phyloP scores from a whole-genome alignment of 176 grass and related monocot genomes.

The Raddia distichophylla region DNA sequence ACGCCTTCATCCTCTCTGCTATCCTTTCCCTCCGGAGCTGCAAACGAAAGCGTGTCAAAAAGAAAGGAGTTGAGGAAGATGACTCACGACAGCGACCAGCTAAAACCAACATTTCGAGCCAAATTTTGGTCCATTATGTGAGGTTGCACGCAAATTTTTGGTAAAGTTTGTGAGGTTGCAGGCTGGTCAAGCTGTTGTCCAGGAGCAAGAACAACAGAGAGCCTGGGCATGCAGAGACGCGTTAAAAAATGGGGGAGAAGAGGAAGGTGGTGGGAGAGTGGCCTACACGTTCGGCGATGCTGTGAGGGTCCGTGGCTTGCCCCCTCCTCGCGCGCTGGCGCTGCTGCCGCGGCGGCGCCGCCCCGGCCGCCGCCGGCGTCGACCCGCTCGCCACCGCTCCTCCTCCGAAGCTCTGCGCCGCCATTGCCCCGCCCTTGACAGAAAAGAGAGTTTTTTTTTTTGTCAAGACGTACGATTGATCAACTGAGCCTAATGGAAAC shows the following conservation, averaged over 20 bases:
- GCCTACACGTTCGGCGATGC: constrained; percentile 92
- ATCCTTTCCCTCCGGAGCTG: constrained; percentile 98
- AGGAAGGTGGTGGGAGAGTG: constrained; percentile 40
- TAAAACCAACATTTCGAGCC: too few relatives aligned
- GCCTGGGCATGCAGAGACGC: not conserved
- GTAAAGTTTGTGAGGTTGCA: not conserved
- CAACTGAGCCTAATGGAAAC: not conserved
- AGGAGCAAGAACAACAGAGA: constrained; percentile 34
- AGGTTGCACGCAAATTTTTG: not conserved
- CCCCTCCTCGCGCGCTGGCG: constrained; percentile 69
- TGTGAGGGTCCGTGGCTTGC: constrained; percentile 87
- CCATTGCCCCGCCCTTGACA: constrained; percentile 62
- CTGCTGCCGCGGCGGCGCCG: constrained; percentile 65
- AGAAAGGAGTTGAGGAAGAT: constrained; percentile 28
- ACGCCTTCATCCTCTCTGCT: constrained; percentile 97
- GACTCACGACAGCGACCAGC: not conserved
- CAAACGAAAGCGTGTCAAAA: constrained; percentile 30
- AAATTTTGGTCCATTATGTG: not conserved
- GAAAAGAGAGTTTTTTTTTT: not conserved
- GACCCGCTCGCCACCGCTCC: constrained; percentile 15
- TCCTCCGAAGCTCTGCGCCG: constrained; percentile 63
- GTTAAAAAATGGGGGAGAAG: constrained; percentile 37
- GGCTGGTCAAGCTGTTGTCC: constrained; percentile 20
- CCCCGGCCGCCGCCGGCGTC: constrained; percentile 27
- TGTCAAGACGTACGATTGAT: constrained; percentile 19